Conservation (phyloP, 768 basidiomycete genomes). For the Boletellus sp. region DNA sequence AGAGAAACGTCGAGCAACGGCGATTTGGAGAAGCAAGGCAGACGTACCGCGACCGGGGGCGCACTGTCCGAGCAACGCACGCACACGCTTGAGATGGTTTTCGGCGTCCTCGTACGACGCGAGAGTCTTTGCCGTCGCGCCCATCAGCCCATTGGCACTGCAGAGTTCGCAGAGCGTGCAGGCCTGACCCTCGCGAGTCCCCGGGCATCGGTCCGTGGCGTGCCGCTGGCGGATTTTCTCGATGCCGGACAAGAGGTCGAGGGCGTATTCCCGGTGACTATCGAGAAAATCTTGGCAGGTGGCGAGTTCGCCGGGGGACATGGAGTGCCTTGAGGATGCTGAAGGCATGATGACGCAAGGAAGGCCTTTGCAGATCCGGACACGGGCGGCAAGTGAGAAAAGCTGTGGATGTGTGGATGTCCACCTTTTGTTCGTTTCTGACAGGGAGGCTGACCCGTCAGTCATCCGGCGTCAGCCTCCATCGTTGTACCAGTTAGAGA, state of each 20-base stretch:
- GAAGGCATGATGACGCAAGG: background rate
- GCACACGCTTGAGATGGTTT: constrained; percentile 4
- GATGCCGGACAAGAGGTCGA: constrained; percentile 10
- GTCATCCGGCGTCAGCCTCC: constrained; percentile 3
- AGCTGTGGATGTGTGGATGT: background rate
- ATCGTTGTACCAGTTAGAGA: too few relatives aligned
- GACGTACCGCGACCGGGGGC: background rate
- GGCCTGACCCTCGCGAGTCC: background rate
- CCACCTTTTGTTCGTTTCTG: background rate
- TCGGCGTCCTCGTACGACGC: constrained; percentile 2
- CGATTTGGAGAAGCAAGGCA: background rate
- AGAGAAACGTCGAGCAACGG: background rate
- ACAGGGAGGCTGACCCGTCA: constrained; percentile 9
- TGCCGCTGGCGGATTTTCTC: constrained; percentile 3
- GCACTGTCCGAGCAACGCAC: constrained; percentile 4
- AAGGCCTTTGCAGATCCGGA: background rate
- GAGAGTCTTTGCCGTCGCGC: constrained; percentile 3
- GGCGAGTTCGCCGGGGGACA: constrained; percentile 15
- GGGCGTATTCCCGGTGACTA: constrained; percentile 5
- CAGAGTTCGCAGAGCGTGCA: constrained; percentile 15
- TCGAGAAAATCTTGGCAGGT: constrained; percentile 15
- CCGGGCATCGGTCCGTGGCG: background rate
- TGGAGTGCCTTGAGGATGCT: background rate
- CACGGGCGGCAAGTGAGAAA: too few relatives aligned
- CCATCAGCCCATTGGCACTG: constrained; percentile 6